These are phyloP conservation scores for Apophysomyces sp. DNA, from an alignment of 371 early-diverging fungal genomes.

Conservation along the genomic window DNA sequence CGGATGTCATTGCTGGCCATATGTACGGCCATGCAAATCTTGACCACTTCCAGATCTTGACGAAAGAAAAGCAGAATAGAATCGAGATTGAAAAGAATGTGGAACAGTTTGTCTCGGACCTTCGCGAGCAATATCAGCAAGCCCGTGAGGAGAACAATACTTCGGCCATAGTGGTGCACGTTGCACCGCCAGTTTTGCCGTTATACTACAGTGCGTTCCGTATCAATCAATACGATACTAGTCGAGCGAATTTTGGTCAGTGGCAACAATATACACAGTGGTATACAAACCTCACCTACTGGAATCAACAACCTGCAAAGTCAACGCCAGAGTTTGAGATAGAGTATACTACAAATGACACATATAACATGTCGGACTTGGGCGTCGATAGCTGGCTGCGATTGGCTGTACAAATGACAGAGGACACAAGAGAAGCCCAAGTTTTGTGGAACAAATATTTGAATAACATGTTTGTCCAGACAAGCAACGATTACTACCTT, in stretches of 20 bases:
- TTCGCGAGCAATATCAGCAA: slow-evolving; percentile 16
- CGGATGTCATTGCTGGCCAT: slow-evolving; percentile 64
- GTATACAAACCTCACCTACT: slow-evolving; percentile 23
- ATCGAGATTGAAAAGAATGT: slow-evolving; percentile 3
- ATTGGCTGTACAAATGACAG: slow-evolving; percentile 36
- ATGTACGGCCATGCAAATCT: slow-evolving; percentile 78
- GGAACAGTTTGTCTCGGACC: slow-evolving; percentile 9
- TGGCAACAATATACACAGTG: slow-evolving; percentile 33
- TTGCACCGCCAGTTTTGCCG: slow-evolving; percentile 70
- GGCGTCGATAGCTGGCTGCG: slow-evolving; percentile 41
- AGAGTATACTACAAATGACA: slow-evolving; percentile 58
- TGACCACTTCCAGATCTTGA: slow-evolving; percentile 55
- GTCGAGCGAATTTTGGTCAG: slow-evolving; percentile 11
- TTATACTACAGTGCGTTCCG: slow-evolving; percentile 69
- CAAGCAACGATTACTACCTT: slow-evolving; percentile 35
- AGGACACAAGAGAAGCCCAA: slow-evolving; percentile 2
- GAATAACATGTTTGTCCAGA: slow-evolving; percentile 32
- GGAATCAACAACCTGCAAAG: slow-evolving; percentile 15
- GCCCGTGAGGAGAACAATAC: not conserved
- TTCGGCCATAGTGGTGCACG: slow-evolving; percentile 45
- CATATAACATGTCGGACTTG: slow-evolving; percentile 54
- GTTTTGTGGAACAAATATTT: slow-evolving; percentile 25
- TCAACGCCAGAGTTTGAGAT: slow-evolving; percentile 13
- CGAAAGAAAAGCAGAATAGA: not conserved
- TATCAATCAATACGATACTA: slow-evolving; percentile 51